Evolutionary conservation across 257 asterid genomes (phyloP), one percentile per base, ranked within the genome.

Genomic region (Perilla frutescens): DNA sequence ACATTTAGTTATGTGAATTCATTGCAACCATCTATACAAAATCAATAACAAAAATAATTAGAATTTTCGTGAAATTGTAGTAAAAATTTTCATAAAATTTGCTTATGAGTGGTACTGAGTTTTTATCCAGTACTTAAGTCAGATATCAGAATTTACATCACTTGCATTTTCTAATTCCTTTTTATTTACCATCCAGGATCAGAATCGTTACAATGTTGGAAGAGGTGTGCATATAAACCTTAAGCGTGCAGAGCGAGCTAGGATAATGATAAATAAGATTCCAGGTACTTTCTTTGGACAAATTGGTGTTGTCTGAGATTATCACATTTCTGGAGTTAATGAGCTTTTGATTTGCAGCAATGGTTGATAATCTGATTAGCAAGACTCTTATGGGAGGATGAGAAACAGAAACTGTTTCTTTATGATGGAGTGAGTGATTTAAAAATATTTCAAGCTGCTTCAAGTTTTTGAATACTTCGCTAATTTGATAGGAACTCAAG

Each of bases 161-260:
- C 56, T 67, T 55, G 36, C 51, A 31, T 58, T 45, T 50, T 50
- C 40, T 61, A 53, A 71, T 20, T 53, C 54, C 12, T 14, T 29
- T 66, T 36, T 26, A 54, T 62, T 49, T 41, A 61, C 34, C 80
- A 44, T 72, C 14, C 80, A 94, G 97, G 97, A 94, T 80, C 75
- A 76, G 26, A 94, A 83, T 72, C 95, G 96, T 40, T 94, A 91
- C 74, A 88, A 87, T 79, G 96, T 95, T 84, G 99, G 99, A 76
- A 88, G 96, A 82, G 97, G 99, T 54, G 91, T 84, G 7, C 99
- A 94, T 82, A 82, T 94, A 79, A 91, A 91, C 84, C 83, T 90
- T 57, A 91, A 94, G 74, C 97, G 96, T 29, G 99, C 97, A 54
- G 97, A 94, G 83, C 90, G 93, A 76, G 99, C 97, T 68, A 85